Evolutionary conservation across 345 rosid species (phyloP).

Genomic region (Toxicodendron radicans): DNA sequence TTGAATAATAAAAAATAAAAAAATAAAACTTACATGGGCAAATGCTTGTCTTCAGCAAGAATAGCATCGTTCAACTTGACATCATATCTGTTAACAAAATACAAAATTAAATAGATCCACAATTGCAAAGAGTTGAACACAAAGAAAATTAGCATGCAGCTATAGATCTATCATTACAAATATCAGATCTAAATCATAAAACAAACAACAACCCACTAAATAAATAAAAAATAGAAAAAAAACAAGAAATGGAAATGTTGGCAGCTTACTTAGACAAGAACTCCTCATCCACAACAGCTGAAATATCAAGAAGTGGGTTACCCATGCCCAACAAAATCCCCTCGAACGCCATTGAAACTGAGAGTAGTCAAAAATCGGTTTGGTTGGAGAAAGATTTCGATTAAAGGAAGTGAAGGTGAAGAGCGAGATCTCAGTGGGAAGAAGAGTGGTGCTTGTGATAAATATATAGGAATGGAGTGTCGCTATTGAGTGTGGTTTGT

Average conservation of each 20-base stretch:
- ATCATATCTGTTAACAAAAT: constrained; percentile 55
- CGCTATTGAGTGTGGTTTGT: background rate
- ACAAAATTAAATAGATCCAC: background rate
- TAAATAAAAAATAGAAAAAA: too few relatives aligned
- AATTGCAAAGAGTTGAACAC: background rate
- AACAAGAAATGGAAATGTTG: background rate
- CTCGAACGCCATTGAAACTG: constrained; percentile 57
- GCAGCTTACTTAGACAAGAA: constrained; percentile 65
- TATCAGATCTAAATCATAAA: constrained; percentile 9
- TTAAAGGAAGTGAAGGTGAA: too few relatives aligned
- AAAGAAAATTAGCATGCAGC: background rate
- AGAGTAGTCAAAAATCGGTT: background rate
- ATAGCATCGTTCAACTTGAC: constrained; percentile 87
- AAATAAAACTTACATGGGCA: constrained; percentile 72
- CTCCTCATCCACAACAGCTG: constrained; percentile 84
- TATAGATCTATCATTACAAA: background rate
- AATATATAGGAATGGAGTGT: too few relatives aligned
- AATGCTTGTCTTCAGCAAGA: constrained; percentile 91
- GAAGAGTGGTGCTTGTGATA: too few relatives aligned
- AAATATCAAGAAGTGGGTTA: constrained; percentile 94
- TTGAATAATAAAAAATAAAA: too few relatives aligned
- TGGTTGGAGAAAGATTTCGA: background rate
- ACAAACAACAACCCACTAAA: background rate
- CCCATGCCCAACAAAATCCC: constrained; percentile 89
- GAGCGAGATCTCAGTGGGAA: too few relatives aligned